These are phyloP conservation scores for Linanthus parryae DNA, from an alignment of 148 eudicot species.

Conservation along the genomic window DNA sequence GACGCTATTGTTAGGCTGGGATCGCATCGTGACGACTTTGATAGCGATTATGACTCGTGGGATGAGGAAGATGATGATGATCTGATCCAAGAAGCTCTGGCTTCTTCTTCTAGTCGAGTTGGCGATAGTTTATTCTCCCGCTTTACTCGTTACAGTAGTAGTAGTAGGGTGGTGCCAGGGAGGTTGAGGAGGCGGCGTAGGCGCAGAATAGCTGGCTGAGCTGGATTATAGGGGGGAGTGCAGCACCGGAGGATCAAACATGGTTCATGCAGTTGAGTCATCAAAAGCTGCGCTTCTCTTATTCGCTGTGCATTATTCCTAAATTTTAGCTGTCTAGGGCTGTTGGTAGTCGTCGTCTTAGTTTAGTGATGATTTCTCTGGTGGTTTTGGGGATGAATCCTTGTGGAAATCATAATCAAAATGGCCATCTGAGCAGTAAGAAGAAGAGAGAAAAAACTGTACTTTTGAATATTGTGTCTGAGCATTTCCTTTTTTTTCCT, in stretches of 20 bases:
- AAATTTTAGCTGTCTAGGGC: slow-evolving; percentile 3
- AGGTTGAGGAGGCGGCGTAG: slow-evolving; percentile 31
- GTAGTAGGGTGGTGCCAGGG: slow-evolving; percentile 22
- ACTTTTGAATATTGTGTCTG: too few relatives aligned
- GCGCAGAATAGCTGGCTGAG: slow-evolving; percentile 20
- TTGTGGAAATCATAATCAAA: too few relatives aligned
- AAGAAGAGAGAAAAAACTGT: too few relatives aligned
- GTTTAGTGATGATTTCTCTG: too few relatives aligned
- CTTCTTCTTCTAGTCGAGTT: slow-evolving; percentile 20
- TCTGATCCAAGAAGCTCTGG: slow-evolving; percentile 3
- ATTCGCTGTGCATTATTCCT: not conserved
- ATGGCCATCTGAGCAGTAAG: too few relatives aligned
- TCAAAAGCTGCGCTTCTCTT: not conserved
- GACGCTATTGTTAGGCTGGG: slow-evolving; percentile 28
- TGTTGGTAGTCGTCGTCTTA: too few relatives aligned
- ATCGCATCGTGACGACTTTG: slow-evolving; percentile 16
- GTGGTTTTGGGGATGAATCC: too few relatives aligned
- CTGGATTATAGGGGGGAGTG: not conserved
- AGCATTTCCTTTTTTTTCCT: too few relatives aligned
- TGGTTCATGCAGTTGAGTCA: not conserved
- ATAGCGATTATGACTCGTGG: slow-evolving; percentile 25
- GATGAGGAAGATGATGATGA: slow-evolving; percentile 30
- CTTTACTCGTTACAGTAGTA: slow-evolving; percentile 25
- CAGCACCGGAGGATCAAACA: not conserved
- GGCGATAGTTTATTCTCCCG: slow-evolving; percentile 18